A percentile compares a stretch with the other conserved stretches of the same genome.
Evolutionary conservation across 2,329 filamentous ascomycete species (phyloP).

Genomic region (Colletotrichum godetiae): DNA sequence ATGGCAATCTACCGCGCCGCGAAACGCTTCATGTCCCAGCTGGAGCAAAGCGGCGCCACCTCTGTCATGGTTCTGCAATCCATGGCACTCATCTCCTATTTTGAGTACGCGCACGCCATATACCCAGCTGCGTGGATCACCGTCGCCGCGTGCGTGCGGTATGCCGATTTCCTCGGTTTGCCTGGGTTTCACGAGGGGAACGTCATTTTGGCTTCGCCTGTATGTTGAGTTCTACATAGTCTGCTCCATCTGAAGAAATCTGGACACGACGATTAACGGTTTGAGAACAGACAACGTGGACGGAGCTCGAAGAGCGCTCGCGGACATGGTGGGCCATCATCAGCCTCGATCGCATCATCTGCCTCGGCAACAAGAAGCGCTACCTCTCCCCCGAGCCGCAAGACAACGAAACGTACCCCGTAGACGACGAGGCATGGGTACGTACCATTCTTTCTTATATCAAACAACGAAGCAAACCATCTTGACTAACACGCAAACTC

Average conservation of each 20-base stretch:
- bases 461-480: too few species aligned
- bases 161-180: constrained; percentile 58
- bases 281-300: constrained; percentile 54
- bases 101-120: constrained; percentile 60
- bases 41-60: constrained; percentile 55
- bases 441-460: background rate
- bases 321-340: constrained; percentile 62
- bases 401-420: constrained; percentile 45
- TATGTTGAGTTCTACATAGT: constrained; percentile 36
- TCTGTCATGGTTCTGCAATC: constrained; percentile 58
- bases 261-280: background rate
- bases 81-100: constrained; percentile 56
- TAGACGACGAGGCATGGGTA: constrained; percentile 55
- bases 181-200: constrained; percentile 48
- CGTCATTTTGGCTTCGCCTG: constrained; percentile 49
- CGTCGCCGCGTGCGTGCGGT: constrained; percentile 55
- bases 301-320: constrained; percentile 57
- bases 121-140: constrained; percentile 63
- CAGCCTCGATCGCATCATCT: constrained; percentile 50
- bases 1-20: constrained; percentile 52
- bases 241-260: background rate
- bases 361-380: constrained; percentile 35
- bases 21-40: constrained; percentile 53
- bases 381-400: constrained; percentile 38
- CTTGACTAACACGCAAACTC: constrained; percentile 11